Evolutionary conservation across 169 alveolate genomes (phyloP).

Genomic region (Eimeria falciformis): DNA sequence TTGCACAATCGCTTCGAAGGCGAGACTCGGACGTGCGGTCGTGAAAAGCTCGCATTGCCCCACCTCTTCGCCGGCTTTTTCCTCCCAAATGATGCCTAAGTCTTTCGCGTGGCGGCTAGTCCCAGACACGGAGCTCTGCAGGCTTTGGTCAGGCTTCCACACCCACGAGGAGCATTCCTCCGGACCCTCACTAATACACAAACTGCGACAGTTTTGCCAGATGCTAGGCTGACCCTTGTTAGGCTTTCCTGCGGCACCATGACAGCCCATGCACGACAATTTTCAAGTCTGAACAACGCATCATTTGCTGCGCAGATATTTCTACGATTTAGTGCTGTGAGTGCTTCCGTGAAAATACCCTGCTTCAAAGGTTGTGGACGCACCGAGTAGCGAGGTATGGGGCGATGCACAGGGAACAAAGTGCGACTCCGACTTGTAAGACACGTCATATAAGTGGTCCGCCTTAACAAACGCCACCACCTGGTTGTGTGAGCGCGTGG

Average conservation of each 20-base stretch:
- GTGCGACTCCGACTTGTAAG: slow-evolving; percentile 63
- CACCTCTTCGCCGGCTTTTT: slow-evolving; percentile 16
- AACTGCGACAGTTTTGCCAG: slow-evolving; percentile 60
- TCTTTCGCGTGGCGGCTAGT: slow-evolving; percentile 45
- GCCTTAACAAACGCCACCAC: slow-evolving; percentile 68
- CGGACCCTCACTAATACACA: slow-evolving; percentile 32
- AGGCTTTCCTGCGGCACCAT: slow-evolving; percentile 6
- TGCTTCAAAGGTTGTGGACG: not conserved
- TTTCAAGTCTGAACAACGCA: not conserved
- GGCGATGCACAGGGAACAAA: slow-evolving; percentile 70
- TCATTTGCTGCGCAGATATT: too few species aligned
- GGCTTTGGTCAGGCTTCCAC: slow-evolving; percentile 14
- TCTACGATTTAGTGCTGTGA: not conserved
- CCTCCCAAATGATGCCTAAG: slow-evolving; percentile 53
- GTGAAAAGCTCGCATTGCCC: slow-evolving; percentile 44
- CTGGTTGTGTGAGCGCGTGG: slow-evolving; percentile 42
- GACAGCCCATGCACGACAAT: too few species aligned
- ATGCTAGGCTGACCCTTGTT: slow-evolving; percentile 12
- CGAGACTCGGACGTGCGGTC: not conserved
- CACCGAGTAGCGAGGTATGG: slow-evolving; percentile 44
- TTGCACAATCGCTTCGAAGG: slow-evolving; percentile 60
- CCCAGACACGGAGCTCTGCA: not conserved
- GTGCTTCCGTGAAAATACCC: not conserved
- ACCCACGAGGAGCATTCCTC: slow-evolving; percentile 35
- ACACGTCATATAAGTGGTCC: slow-evolving; percentile 66